Conservation (phyloP, 2,329 filamentous ascomycete species). For the Cladophialophora exuberans region DNA sequence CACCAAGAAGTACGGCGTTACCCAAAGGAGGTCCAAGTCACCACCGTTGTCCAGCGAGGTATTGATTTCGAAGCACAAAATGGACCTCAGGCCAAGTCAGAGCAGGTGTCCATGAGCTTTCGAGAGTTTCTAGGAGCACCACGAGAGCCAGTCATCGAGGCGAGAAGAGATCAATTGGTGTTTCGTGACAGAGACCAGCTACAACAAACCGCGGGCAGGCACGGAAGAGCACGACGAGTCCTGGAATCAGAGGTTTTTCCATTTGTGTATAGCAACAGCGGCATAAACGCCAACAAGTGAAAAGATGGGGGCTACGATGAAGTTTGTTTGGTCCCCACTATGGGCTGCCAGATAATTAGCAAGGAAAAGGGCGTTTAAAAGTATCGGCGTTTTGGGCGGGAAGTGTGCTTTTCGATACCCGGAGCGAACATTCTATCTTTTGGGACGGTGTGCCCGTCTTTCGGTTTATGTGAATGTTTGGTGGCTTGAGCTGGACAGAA, state of each 20-base stretch:
- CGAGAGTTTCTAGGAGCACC: constrained; percentile 28
- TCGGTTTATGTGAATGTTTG: too few species aligned
- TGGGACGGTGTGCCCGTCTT: too few species aligned
- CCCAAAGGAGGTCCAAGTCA: constrained; percentile 5
- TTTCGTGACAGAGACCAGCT: constrained; percentile 23
- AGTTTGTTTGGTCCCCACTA: background rate
- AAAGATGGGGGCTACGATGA: too few species aligned
- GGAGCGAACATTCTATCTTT: too few species aligned
- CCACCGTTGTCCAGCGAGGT: constrained; percentile 14
- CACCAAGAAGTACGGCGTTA: constrained; percentile 22
- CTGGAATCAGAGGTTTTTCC: constrained; percentile 25
- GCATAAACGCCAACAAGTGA: background rate
- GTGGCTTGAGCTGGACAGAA: too few species aligned
- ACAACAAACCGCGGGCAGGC: background rate
- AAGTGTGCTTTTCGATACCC: too few species aligned
- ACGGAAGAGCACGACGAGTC: constrained; percentile 13
- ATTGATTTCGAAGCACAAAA: constrained; percentile 2
- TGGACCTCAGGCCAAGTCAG: constrained; percentile 4
- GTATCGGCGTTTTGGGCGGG: too few species aligned
- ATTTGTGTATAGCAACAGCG: constrained; percentile 15
- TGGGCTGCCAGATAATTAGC: too few species aligned
- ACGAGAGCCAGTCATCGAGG: constrained; percentile 18
- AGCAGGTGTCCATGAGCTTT: constrained; percentile 23
- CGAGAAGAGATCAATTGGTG: constrained; percentile 20
- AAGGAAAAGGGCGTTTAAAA: too few species aligned